Base-by-base conservation (phyloP, 352 stramenopile genomes). In the Phytophthora pluvialis region DNA sequence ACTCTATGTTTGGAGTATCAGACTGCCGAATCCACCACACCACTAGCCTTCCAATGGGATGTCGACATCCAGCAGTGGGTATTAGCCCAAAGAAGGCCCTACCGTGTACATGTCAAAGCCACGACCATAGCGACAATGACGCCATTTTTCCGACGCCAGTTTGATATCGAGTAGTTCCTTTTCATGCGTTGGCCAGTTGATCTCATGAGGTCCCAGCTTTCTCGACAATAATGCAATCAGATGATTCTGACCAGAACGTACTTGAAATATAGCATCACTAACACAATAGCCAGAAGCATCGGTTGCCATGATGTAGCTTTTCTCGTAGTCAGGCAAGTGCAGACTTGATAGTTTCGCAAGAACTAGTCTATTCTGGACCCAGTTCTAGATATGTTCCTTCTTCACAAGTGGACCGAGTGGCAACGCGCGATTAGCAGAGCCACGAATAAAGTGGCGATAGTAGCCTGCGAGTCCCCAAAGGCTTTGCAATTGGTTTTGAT, bases 221-320 rank as follows among this genome's bases (percentile, higher is more conserved):
- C 58, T 68, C 0, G 35, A 58, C 15, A 31, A 62, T 15, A 56
- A 81, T 0, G 67, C 67, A 4, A 81, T 56, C 1, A 68, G 60
- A 29, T 67, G 66, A 59, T 66, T 74, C 58, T 47, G 39, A 64
- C 35, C 39, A 21, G 18, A n/a, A 11, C 46, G 18, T 7, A 51
- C 13, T 39, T 62, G 36, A 3, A 25, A 63, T 6, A 50, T 44
- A 1, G 54, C 56, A 8, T 33, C 50, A 49, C 53, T 39, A 13
- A 47, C 29, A 50, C 50, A 68, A 29, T 44, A 45, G 60, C 56
- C 11, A 44, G 57, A 76, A 1, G 69, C 64, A 26, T 84, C 75
- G 0, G 60, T 80, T 3, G 61, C 80, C 0, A 80, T 55, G 15
- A 79, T 52, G 15, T 79, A 83, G n/a, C n/a, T n/a, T n/a, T n/a